Evolutionary conservation across 805 yeast genomes (phyloP), one percentile per base, ranked within the genome.

Genomic region (Metschnikowia gelsemii): DNA sequence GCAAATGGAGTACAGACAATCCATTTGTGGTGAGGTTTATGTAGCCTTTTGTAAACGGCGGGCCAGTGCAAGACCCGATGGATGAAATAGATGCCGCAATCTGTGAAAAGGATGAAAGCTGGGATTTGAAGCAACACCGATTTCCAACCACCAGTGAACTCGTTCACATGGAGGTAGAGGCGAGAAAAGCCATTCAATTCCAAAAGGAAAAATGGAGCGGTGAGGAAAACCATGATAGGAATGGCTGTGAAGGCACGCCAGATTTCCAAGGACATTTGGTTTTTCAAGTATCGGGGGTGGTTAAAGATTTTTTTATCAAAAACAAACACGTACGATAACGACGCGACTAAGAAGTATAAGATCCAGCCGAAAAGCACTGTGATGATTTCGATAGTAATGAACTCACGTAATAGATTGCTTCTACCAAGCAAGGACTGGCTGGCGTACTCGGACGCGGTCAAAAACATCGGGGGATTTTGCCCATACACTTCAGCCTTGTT

Each of bases 1-100:
- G 99, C 99, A 68, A 84, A 93, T 32, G 99, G 99, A 8, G 99
- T 91, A 47, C 98, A 91, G 29, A 93, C 96, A 54, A 93, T 80
- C 99, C 99, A 93, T 70, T 93, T 93, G 76, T 93, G 99, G 66
- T 93, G 99, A 9, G 97, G 97, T 70, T 93, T 93, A 72, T 93
- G 99, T 48, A 93, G 70, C 19, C 57, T 63, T 71, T 84, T 90
- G 78, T 93, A 93, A 29, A 93, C 83, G 13, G 73, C 54, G 17
- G 96, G 97, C 87, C 93, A 88, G 64, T 93, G 99, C 58, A 93
- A 75, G 78, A 87, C 78, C 61, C 98, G 81, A 70, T 93, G 99
- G 54, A 89, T 84, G 58, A 85, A 73, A 63, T 93, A 93, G 57
- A 93, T 89, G 42, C 91, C 85, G 62, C 88, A 84, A 67, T 93